These are phyloP conservation scores for Kluyveromyces marxianus DNA, from an alignment of 1,139 yeast genomes.

Conservation along the genomic window DNA sequence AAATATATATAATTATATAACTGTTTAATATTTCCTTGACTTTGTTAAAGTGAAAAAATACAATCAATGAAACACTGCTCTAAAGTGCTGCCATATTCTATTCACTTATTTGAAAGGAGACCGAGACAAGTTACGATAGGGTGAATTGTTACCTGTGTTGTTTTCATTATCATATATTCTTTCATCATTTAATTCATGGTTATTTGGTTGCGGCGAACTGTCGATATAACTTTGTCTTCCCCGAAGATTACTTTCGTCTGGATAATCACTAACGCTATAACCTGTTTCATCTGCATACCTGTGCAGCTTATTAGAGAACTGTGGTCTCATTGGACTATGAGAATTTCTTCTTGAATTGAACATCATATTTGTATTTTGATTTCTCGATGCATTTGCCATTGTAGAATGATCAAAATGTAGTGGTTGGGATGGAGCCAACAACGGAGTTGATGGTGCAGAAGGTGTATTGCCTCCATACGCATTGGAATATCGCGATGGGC, in stretches of 20 bases:
- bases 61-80: too few species aligned
- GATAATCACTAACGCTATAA: constrained; percentile 5
- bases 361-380: background rate
- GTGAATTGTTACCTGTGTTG: background rate
- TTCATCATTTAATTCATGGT: background rate
- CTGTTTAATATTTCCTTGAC: background rate
- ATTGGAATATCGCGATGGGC: constrained; percentile 3
- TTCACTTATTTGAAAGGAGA: background rate
- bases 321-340: constrained; percentile 9
- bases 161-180: background rate
- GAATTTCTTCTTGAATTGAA: constrained; percentile 3
- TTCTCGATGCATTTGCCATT: constrained; percentile 7
- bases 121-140: background rate
- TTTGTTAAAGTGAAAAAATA: too few species aligned
- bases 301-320: background rate
- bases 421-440: constrained; percentile 6
- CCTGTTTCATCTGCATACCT: background rate
- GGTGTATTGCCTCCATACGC: constrained; percentile 6
- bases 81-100: too few species aligned
- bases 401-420: constrained; percentile 6
- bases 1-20: background rate
- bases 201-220: background rate
- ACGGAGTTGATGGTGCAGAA: constrained; percentile 12
- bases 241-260: background rate
- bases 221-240: background rate